Base-by-base conservation (phyloP, 495 filamentous ascomycete species). In the Xylaria bambusicola region DNA sequence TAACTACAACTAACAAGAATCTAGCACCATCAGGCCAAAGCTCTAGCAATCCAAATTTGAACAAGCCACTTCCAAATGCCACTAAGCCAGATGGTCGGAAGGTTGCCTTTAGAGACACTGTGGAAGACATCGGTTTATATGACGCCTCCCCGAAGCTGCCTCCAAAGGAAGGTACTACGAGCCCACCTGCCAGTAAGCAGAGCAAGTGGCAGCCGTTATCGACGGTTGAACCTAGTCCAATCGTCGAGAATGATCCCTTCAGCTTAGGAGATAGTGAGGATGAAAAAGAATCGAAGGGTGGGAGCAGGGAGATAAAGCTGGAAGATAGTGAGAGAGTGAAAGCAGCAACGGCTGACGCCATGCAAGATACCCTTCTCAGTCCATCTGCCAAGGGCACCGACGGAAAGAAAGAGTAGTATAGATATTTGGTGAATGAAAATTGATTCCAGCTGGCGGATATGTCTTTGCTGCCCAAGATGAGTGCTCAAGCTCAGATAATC, bases 191-290 rank as follows among this genome's bases (percentile, higher is more conserved):
- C 23, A 80, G 77, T 67, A 94, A 90, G 75, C 75, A 83, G 13
- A 95, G 90, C 80, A 98, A 98, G 77, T 98, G 94, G 94, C 93
- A 98, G 72, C 94, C 95, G 15, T 76, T 98, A 52, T 89, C 91
- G 29, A 84, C 88, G 0, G 85, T 96, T 6, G 92, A 95, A 44
- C 94, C 95, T 5, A 88, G 84, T 51, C 94, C 95, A 31, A 86
- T 93, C 44, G 85, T 84, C 9, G 93, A 98, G 61, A 90, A 95
- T 64, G 94, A 98, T 67, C 94, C 94, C 0, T 98, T 98, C 73
- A 96, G 91, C 65, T 82, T 98, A 9, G 94, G 94, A 2, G 94
- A 98, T 66, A 96, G 92, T 65, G 91, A 96, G 59, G 94, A 98
- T 49, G 95, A 98, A 73, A 88, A 89, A 61, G 92, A 92, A n/a